A percentile compares a stretch with the other conserved stretches of the same genome.
These are phyloP conservation scores for Phialophora expanda DNA, from an alignment of 2,329 filamentous ascomycete genomes.

Conservation along the genomic window DNA sequence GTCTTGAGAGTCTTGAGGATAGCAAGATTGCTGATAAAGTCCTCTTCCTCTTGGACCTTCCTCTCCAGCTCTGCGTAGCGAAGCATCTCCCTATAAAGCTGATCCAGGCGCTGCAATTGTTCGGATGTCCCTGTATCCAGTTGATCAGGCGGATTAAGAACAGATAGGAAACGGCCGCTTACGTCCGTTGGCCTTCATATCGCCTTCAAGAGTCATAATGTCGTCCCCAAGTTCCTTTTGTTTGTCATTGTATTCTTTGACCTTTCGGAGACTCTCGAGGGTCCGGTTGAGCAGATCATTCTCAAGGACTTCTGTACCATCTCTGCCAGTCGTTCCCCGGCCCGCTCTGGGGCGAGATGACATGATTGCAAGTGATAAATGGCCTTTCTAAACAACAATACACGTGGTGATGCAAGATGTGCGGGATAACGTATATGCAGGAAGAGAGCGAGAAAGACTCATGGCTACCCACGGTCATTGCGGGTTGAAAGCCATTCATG, in stretches of 20 bases:
- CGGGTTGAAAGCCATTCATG: neutral
- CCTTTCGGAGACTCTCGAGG: conserved; percentile 37
- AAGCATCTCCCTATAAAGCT: conserved; percentile 53
- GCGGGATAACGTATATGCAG: neutral
- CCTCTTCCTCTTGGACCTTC: conserved; percentile 56
- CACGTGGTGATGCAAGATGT: neutral
- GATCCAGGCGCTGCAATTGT: conserved; percentile 47
- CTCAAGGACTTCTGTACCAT: conserved; percentile 38
- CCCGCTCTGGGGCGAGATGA: conserved; percentile 35
- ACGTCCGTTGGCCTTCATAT: conserved; percentile 53
- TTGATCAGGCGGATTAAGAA: conserved; percentile 8
- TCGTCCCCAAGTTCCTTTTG: conserved; percentile 45
- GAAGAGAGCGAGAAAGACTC: neutral
- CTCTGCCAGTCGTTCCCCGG: conserved; percentile 34
- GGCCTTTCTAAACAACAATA: neutral
- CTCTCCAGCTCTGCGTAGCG: conserved; percentile 57
- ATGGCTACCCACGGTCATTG: neutral
- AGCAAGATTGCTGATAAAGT: conserved; percentile 57
- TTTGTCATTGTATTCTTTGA: conserved; percentile 37
- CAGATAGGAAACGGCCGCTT: conserved; percentile 17
- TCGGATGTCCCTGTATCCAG: conserved; percentile 33
- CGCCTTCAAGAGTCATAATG: conserved; percentile 51
- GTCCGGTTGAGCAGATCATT: conserved; percentile 36
- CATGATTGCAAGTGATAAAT: conserved; percentile 27
- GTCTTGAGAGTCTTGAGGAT: conserved; percentile 56